These are phyloP conservation scores for Hyaloscypha hepaticicola DNA, from an alignment of 495 filamentous ascomycete species.

Conservation along the genomic window DNA sequence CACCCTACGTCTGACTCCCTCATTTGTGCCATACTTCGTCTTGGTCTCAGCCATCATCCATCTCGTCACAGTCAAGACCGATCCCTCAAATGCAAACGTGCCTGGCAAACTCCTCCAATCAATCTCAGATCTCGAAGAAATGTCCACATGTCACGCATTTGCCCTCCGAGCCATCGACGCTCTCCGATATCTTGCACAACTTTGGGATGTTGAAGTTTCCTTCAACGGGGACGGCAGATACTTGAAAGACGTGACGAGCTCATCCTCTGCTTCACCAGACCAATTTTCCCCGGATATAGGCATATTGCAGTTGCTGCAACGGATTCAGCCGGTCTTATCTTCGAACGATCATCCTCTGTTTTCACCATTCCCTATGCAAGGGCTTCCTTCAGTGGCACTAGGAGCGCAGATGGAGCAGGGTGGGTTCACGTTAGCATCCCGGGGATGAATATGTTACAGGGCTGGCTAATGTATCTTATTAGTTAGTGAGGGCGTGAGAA, in stretches of 20 bases:
- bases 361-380: background rate
- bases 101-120: background rate
- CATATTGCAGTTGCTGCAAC: background rate
- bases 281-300: background rate
- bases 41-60: constrained; percentile 58
- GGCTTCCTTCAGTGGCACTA: background rate
- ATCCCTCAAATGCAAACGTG: background rate
- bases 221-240: background rate
- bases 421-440: too few species aligned
- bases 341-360: background rate
- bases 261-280: background rate
- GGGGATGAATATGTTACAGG: too few species aligned
- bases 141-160: constrained; percentile 57
- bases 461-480: too few species aligned
- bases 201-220: background rate
- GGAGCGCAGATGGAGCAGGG: too few species aligned
- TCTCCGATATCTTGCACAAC: constrained; percentile 35
- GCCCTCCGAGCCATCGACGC: constrained; percentile 57
- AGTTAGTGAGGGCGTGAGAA: too few species aligned
- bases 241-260: background rate
- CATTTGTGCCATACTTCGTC: constrained; percentile 56
- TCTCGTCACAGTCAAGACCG: constrained; percentile 33
- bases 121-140: constrained; percentile 42
- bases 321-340: background rate
- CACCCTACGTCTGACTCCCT: constrained; percentile 51